A percentile compares a stretch with the other conserved stretches of the same genome.
Evolutionary conservation across 2,329 filamentous ascomycete genomes (phyloP).

Genomic region (Lanzia echinophila): DNA sequence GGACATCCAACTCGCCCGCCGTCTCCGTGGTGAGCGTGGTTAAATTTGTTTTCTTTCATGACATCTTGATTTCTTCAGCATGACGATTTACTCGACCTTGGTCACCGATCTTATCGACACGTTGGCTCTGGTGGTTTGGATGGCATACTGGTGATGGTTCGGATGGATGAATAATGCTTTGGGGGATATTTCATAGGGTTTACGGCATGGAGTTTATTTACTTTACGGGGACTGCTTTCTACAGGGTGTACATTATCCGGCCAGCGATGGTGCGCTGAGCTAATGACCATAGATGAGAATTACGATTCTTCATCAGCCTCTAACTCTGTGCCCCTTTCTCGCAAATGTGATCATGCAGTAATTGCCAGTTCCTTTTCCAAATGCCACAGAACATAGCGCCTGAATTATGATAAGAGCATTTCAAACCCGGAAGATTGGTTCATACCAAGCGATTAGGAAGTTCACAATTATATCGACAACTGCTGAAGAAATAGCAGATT

Average conservation of each 20-base stretch:
- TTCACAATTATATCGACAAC: too few species aligned
- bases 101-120: conserved; percentile 5
- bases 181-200: conserved; percentile 21
- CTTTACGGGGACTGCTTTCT: conserved; percentile 11
- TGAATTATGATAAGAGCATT: too few species aligned
- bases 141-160: conserved; percentile 10
- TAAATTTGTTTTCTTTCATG: conserved; percentile 39
- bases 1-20: conserved; percentile 93
- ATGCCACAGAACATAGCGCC: too few species aligned
- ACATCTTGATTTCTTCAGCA: conserved; percentile 12
- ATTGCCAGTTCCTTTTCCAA: neutral
- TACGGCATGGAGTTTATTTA: conserved; percentile 24
- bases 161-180: conserved; percentile 23
- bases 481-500: too few species aligned
- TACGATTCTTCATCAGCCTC: conserved; percentile 11
- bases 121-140: conserved; percentile 1
- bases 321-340: too few species aligned
- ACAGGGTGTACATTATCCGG: conserved; percentile 27
- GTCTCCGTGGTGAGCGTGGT: conserved; percentile 90
- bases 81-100: conserved; percentile 12
- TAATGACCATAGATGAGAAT: conserved; percentile 14
- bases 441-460: too few species aligned
- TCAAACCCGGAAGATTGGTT: too few species aligned
- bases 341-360: neutral
- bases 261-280: conserved; percentile 29